Evolutionary conservation across 208 protist species (phyloP), one percentile per base, ranked within the genome.

Genomic region (Leishmania major): DNA sequence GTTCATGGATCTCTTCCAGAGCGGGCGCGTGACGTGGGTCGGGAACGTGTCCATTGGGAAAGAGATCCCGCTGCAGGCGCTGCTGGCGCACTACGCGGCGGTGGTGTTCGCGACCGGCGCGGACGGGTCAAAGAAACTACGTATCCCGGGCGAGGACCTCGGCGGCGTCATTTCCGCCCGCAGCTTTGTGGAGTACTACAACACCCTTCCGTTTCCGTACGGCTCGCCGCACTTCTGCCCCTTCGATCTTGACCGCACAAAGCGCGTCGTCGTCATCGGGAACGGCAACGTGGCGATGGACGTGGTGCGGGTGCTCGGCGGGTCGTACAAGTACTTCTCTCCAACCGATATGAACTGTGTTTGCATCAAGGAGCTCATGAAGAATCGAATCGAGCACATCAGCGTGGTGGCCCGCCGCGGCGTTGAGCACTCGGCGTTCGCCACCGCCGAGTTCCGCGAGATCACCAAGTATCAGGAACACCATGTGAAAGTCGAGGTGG

Each of bases 231-330:
- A 88, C 72, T 92, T 95, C 70, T 93, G 91, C 79, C 93, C 93
- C 7, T 92, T 98, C 69, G 89, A 93, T 51, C 45, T 96, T 8
- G 84, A 85, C 47, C 85, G 86, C 40, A 86, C 89, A 6, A 22
- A 66, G 7, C 84, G 89, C 37, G 95, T 81, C 15, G 85, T 91
- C 0, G 88, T 99, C 59, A 90, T 99, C 78, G 97, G 96, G 43
- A 97, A 99, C 82, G 99, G 99, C 66, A 99, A 99, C 87, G 98
- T 99, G 25, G 97, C 99, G 8, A 84, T 99, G 60, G 99, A 99
- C 85, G 92, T 94, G 67, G 97, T 91, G 22, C 96, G 99, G 19
- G 93, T 99, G 35, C 87, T 99, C 4, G 82, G 86, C 47, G 87
- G 86, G 7, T 83, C 83, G 11, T 91, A 93, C 62, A 92, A 95